A percentile compares a stretch with the other conserved stretches of the same genome.
Evolutionary conservation across 176 grass and related monocot genomes (phyloP).

Genomic region (Aegilops longissima): DNA sequence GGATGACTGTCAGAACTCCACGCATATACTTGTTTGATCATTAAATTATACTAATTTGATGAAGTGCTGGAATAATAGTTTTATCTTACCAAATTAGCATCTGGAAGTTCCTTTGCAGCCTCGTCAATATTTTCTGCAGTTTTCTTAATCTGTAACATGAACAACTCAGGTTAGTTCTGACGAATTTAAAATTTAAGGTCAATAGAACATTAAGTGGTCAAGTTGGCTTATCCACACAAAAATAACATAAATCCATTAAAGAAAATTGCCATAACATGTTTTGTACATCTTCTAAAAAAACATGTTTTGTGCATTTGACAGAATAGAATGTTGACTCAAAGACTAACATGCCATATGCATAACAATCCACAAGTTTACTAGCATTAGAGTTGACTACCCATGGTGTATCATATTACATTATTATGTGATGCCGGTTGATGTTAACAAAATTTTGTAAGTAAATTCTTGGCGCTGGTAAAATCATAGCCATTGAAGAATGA

Average conservation of each 20-base stretch:
- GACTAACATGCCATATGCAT: constrained; percentile 5
- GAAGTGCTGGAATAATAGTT: constrained; percentile 8
- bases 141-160: constrained; percentile 69
- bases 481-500: background rate
- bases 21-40: background rate
- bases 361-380: background rate
- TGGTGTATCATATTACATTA: background rate
- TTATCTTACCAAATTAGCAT: constrained; percentile 83
- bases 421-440: background rate
- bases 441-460: background rate
- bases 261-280: background rate
- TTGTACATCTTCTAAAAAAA: background rate
- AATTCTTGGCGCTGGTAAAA: background rate
- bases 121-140: constrained; percentile 88
- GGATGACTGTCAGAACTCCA: constrained; percentile 30
- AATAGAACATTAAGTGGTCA: background rate
- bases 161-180: constrained; percentile 3
- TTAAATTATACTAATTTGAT: constrained; percentile 5
- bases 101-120: constrained; percentile 91
- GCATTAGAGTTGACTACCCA: background rate
- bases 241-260: background rate
- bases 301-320: background rate
- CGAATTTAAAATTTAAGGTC: background rate
- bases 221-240: background rate
- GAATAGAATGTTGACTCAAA: background rate